Evolutionary conservation across 306 rosid species (phyloP).

Genomic region (Casuarina glauca): DNA sequence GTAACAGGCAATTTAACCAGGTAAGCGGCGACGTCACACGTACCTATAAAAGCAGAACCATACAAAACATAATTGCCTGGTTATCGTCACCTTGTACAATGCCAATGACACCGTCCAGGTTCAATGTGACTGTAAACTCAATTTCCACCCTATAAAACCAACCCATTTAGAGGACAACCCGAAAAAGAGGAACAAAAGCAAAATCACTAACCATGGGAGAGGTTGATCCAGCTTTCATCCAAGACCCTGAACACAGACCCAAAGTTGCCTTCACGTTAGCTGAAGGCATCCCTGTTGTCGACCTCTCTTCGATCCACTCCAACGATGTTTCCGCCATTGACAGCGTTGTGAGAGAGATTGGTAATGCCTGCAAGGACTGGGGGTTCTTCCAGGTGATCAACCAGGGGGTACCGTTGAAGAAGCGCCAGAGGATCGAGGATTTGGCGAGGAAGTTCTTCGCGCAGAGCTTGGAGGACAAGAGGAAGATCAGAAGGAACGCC

Average conservation of each 20-base stretch:
- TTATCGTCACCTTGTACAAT: background rate
- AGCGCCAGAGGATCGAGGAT: slow-evolving; percentile 28
- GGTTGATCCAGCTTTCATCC: slow-evolving; percentile 51
- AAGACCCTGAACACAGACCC: slow-evolving; percentile 64
- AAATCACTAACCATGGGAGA: slow-evolving; percentile 38
- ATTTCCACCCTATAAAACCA: background rate
- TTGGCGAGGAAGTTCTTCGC: slow-evolving; percentile 53
- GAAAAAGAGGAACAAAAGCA: background rate
- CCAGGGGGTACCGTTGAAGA: slow-evolving; percentile 52
- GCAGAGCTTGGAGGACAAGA: slow-evolving; percentile 58
- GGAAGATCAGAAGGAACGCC: slow-evolving; percentile 43
- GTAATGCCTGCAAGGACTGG: slow-evolving; percentile 59
- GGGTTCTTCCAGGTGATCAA: slow-evolving; percentile 76
- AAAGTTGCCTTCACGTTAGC: slow-evolving; percentile 37
- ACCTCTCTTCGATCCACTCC: slow-evolving; percentile 39
- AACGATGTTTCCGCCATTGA: slow-evolving; percentile 11
- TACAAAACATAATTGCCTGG: background rate
- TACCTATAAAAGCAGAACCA: background rate
- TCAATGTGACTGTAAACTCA: slow-evolving; percentile 14
- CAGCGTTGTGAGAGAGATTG: slow-evolving; percentile 44
- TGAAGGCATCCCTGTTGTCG: slow-evolving; percentile 54
- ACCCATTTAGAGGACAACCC: background rate
- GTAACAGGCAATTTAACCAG: background rate
- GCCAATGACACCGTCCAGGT: slow-evolving; percentile 23
- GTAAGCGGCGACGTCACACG: slow-evolving; percentile 11